Percentiles rank a stretch among this genome's conserved stretches.
These are phyloP conservation scores for Phoenix dactylifera DNA, from an alignment of 176 grass and related monocot species.

Conservation along the genomic window DNA sequence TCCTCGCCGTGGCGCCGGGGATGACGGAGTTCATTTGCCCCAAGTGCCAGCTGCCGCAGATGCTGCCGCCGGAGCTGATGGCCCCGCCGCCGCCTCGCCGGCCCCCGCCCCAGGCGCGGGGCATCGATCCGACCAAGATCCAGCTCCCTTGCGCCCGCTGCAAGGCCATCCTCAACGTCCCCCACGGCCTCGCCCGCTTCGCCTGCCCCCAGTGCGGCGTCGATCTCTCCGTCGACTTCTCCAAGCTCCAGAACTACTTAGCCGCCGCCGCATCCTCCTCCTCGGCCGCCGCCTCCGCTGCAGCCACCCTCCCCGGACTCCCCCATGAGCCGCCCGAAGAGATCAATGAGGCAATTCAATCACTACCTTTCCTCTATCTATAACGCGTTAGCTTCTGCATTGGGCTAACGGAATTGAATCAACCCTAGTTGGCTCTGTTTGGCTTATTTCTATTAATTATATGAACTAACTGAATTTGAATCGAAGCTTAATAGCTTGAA, in stretches of 20 bases:
- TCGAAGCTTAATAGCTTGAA: no score
- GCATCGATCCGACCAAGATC: slow-evolving; percentile 36
- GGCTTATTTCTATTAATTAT: no score
- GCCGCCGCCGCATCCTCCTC: slow-evolving; percentile 6
- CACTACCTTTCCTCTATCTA: no score
- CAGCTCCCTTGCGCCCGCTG: slow-evolving; percentile 67
- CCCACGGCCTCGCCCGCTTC: slow-evolving; percentile 72
- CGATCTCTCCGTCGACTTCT: slow-evolving; percentile 62
- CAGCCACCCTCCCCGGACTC: slow-evolving; percentile 21
- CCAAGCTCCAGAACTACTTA: slow-evolving; percentile 45
- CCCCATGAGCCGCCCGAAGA: slow-evolving; percentile 35
- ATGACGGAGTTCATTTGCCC: slow-evolving; percentile 90
- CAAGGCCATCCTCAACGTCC: slow-evolving; percentile 83
- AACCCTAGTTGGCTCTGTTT: no score
- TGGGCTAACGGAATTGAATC: no score
- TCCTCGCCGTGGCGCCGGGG: slow-evolving; percentile 49
- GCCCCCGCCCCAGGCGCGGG: slow-evolving; percentile 2
- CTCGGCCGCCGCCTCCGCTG: slow-evolving; percentile 6
- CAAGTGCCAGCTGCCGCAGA: slow-evolving; percentile 61
- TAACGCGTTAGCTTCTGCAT: no score
- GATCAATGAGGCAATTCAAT: slow-evolving; percentile 56
- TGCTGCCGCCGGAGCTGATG: slow-evolving; percentile 75
- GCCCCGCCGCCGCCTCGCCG: slow-evolving; percentile 12
- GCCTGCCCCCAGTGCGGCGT: slow-evolving; percentile 81
- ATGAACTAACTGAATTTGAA: no score